Base-by-base conservation (phyloP, 306 rosid species). In the Erythrophleum fordii region DNA sequence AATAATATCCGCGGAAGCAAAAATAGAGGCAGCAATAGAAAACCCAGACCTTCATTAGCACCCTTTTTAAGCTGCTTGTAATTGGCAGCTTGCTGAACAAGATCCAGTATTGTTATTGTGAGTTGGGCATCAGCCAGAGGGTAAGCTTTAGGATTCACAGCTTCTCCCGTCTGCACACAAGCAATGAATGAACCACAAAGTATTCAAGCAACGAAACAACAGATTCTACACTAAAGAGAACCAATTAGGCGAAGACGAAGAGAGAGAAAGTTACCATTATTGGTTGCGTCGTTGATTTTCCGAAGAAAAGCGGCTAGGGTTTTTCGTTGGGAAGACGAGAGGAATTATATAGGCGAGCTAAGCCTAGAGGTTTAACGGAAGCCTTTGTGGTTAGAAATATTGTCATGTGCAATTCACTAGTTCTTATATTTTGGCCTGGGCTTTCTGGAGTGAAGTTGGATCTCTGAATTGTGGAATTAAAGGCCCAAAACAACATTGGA, bases 11-110 rank as follows among this genome's bases (percentile, higher is more conserved):
- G 7, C 0, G n/a, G n/a, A 44, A 26, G 7, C n/a, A 13, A 0
- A n/a, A 16, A 0, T 14, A 18, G 5, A 25, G 39, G 68, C 5
- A 60, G 2, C 4, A 6, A 1, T 1, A 55, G 31, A 69, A 71
- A 6, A 23, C 1, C 25, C 51, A 46, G 13, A 95, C 98, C 97
- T 91, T 95, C 95, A 82, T 95, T 95, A 10, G 97, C 99, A 11
- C 97, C 97, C 86, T 95, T 95, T 74, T 95, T 95, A 77, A 95
- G 94, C 83, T 95, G 99, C 87, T 95, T 91, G 77, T 92, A 92
- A 75, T 95, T 91, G 18, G 97, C 84, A 60, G 97, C 97, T 82
- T 95, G 98, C 69, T 95, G 98, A 83, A 92, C 91, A 78, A 95
- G 97, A 48, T 95, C 97, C 72, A 95, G 42, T 4, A 92, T 92